phyloP scores from a whole-genome alignment of 805 yeast species.

The Candida palmyrensis region DNA sequence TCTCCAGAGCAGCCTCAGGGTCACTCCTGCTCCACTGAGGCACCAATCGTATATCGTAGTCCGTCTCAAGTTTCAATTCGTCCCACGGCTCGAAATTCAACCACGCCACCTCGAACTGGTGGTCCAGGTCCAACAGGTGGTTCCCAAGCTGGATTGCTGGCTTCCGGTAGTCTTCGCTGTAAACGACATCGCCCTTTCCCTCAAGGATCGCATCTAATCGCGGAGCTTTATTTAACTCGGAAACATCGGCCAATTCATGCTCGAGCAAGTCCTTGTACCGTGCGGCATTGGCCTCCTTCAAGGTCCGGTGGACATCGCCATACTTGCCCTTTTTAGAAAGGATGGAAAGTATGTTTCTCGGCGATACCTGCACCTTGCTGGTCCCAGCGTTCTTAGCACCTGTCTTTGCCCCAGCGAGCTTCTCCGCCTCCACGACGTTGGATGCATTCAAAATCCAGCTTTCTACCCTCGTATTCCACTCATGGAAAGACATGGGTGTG shows the following conservation, averaged over 20 bases:
- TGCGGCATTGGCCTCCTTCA: slow-evolving; percentile 19
- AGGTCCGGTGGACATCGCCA: slow-evolving; percentile 23
- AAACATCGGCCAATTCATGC: slow-evolving; percentile 24
- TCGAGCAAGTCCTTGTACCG: slow-evolving; percentile 15
- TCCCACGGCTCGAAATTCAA: slow-evolving; percentile 42
- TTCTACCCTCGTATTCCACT: slow-evolving; percentile 26
- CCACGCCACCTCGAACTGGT: slow-evolving; percentile 42
- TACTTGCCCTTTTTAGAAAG: slow-evolving; percentile 19
- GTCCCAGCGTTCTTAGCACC: background rate
- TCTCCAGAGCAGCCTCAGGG: background rate
- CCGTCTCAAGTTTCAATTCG: slow-evolving; percentile 34
- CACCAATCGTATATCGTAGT: slow-evolving; percentile 33
- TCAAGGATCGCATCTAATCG: slow-evolving; percentile 31
- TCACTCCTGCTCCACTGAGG: slow-evolving; percentile 12
- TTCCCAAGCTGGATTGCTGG: slow-evolving; percentile 35
- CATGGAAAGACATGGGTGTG: slow-evolving; percentile 44
- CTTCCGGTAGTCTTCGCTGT: slow-evolving; percentile 26
- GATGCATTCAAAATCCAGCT: slow-evolving; percentile 11
- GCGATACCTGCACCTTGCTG: background rate
- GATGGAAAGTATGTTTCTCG: slow-evolving; percentile 7
- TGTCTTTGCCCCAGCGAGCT: background rate
- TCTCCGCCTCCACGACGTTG: slow-evolving; percentile 9
- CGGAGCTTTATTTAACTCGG: slow-evolving; percentile 32
- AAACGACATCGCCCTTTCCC: slow-evolving; percentile 18
- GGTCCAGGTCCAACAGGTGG: slow-evolving; percentile 31